Conservation (phyloP, 257 asterid species). For the Misopates orontium region DNA sequence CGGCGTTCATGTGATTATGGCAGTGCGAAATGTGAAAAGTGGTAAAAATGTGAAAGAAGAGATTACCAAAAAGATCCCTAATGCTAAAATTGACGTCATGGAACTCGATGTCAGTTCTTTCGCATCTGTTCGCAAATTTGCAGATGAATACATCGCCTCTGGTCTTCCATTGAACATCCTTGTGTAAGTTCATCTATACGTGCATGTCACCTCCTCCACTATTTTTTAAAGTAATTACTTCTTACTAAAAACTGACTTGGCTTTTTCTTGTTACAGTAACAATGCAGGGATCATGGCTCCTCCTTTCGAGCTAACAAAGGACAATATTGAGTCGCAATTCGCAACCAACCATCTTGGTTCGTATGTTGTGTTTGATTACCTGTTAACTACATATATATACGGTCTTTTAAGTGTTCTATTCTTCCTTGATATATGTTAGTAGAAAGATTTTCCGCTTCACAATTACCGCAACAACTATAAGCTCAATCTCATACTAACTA, state of each 20-base stretch:
- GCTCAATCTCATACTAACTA: no score
- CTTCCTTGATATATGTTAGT: background rate
- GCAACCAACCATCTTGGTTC: constrained; percentile 74
- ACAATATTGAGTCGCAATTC: constrained; percentile 73
- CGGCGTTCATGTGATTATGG: constrained; percentile 64
- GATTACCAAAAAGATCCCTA: constrained; percentile 45
- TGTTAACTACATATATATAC: no score
- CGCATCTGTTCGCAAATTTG: constrained; percentile 55
- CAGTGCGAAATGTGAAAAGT: constrained; percentile 48
- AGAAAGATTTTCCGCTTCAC: background rate
- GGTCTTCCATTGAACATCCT: constrained; percentile 56
- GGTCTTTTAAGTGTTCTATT: no score
- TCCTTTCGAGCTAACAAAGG: constrained; percentile 58
- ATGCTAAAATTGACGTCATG: constrained; percentile 66
- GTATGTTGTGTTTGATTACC: constrained; percentile 15
- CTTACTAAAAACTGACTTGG: background rate
- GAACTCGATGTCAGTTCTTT: constrained; percentile 58
- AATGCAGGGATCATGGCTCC: constrained; percentile 76
- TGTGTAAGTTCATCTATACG: constrained; percentile 57
- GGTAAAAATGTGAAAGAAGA: constrained; percentile 44
- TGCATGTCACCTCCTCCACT: no score
- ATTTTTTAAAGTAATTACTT: no score
- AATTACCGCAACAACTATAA: background rate
- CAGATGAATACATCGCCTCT: constrained; percentile 44
- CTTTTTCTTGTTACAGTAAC: constrained; percentile 43